Evolutionary conservation across 2,329 filamentous ascomycete species (phyloP), one percentile per base, ranked within the genome.

Genomic region (Diaporthe velutina): DNA sequence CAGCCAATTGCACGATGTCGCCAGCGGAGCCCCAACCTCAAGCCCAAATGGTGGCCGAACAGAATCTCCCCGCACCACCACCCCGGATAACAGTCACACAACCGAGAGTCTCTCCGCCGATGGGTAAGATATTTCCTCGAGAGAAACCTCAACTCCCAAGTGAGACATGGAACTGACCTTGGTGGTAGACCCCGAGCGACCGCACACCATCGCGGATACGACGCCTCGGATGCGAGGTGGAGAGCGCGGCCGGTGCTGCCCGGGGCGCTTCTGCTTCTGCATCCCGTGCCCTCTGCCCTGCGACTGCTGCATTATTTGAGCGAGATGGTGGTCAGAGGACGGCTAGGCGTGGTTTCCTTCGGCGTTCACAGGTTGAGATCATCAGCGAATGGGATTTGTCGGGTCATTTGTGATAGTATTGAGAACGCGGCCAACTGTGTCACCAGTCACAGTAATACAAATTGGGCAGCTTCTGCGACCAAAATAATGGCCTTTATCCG

Each of bases 211-310:
- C 33, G 70, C 75, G 6, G 80, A 81, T 17, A 61, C 77, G 3
- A 70, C 77, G 28, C 70, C 79, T 12, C 76, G 76, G 30, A 74
- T 82, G 70, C 78, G 81, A 42, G 81, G 81, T 33, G 81, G 81
- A 19, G 73, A 80, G 38, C 79, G 81, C n/a, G 74, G 82, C 76
- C 73, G 75, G 3, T 60, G 76, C 48, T 83, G 82, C 54, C 83
- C 83, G 5, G 83, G 83, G 5, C 81, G 83, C 9, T 84, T 84
- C 80, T 84, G 83, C 79, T 84, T 84, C 79, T 82, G 81, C 71
- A 78, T 84, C 17, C 83, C 83, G 17, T 84, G 83, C 77, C 83
- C 83, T 25, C 73, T 84, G 12, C 83, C 83, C 1, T 84, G 83
- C 78, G 81, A 84, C 72, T 84, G 79, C 75, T 84, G 83, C 76